Evolutionary conservation across 2,329 filamentous ascomycete genomes (phyloP), one percentile per base, ranked within the genome.

Genomic region (Chaetomium globosum): DNA sequence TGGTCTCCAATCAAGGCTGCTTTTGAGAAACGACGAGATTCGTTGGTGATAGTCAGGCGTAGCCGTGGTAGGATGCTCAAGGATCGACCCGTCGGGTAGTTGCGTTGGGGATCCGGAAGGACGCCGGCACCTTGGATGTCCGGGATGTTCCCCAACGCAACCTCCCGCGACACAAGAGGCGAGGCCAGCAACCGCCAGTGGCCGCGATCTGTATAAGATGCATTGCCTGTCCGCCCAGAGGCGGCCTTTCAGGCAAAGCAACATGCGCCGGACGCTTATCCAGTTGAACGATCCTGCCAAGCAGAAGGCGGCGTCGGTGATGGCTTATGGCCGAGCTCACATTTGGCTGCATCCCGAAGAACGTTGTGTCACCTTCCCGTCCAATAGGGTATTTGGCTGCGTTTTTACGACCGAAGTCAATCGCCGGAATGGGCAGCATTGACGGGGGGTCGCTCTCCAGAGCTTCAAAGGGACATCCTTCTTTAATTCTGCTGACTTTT

Each of bases 241-340:
- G 28, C 28, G 6, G 48, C 4, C n/a, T 48, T 28, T n/a, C n/a
- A 7, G 4, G 39, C 39, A 16, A 10, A 16, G 51, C 26, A 30
- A 52, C 16, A 7, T 9, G 49, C 30, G 60, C 36, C 12, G 23
- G 30, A 49, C 48, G 52, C 19, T 23, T 21, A 16, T 13, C n/a
- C 1, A 23, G 19, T 26, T 10, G n/a, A 52, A 59, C 46, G 7
- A 61, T 4, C 10, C 28, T 39, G 23, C 2, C 36, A 9, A 12
- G 33, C 33, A 46, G 21, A 33, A 4, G 46, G 56, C 58, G 54
- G 49, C 52, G n/a, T 65, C 61, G 64, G 58, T 43, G 48, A 59
- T 62, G 61, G 64, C 39, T 56, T 51, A 63, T 66, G 59, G 59
- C 64, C 64, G 64, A 63, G 30, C 53, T 33, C 30, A 10, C 13